Evolutionary conservation across 2,329 filamentous ascomycete genomes (phyloP), one percentile per base, ranked within the genome.

Genomic region (Cladophialophora yegresii): DNA sequence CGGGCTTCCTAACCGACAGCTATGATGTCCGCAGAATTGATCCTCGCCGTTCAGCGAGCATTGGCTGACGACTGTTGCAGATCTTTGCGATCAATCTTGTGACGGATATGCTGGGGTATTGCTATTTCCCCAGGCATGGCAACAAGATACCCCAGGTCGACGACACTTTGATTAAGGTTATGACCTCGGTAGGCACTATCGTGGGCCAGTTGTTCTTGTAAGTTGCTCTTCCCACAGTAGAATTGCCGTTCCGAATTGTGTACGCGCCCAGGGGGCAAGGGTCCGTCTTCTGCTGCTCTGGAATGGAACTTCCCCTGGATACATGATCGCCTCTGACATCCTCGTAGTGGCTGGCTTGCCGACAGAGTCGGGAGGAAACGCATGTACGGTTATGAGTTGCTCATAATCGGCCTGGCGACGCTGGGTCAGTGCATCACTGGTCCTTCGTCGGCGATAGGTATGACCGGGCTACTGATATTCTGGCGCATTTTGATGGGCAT

Each of bases 1-100:
- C 93, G 65, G 91, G 91, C 71, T 95, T 95, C 85, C 93, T 95
- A 77, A 93, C 91, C 13, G 91, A 93, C 74, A 89, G 89, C 9
- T 93, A 93, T 77, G 88, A 77, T 20, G 72, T 82, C 6, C 20
- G 61, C 33, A 16, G 20, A 12, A 20, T 20, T 10, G 13, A 6
- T n/a, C 32, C n/a, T 13, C 51, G 9, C 22, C 8, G 13, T 50
- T 9, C 6, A 1, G 22, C 9, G 7, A 5, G 9, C 28, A 9
- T 23, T 7, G 40, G 4, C 57, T 59, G 45, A 59, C 26, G 36
- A n/a, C 32, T 6, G 51, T 28, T 9, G n/a, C 57, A 59, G 57
- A 59, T 60, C 50, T 60, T 60, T 32, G 58, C 55, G 13, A 60
- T 60, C 30, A 64, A 64, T 43, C 40, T 64, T 13, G 45, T 61